These are phyloP conservation scores for Raddia guianensis DNA, from an alignment of 176 grass and related monocot species.

Conservation along the genomic window DNA sequence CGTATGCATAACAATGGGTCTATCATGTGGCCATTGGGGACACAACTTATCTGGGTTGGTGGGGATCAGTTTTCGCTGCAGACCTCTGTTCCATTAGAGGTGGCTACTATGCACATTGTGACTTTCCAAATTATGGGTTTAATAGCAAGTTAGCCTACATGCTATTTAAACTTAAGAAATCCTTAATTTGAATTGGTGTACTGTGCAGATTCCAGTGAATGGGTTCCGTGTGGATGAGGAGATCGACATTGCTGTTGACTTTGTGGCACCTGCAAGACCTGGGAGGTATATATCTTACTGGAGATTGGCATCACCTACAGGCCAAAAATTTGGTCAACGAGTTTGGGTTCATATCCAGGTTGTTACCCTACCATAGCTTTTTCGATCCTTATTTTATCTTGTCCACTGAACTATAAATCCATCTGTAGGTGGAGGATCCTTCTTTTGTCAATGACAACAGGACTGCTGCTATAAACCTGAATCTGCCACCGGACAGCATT, in stretches of 20 bases:
- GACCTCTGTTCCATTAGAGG: constrained; percentile 66
- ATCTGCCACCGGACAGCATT: constrained; percentile 59
- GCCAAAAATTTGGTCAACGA: constrained; percentile 89
- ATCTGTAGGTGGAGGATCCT: constrained; percentile 56
- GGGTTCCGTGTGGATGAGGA: constrained; percentile 66
- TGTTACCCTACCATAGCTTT: constrained; percentile 32
- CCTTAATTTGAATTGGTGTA: background rate
- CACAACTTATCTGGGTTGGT: constrained; percentile 83
- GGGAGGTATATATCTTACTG: constrained; percentile 90
- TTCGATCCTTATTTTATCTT: constrained; percentile 5
- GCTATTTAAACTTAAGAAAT: background rate
- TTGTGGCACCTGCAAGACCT: constrained; percentile 71
- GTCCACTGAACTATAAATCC: constrained; percentile 12
- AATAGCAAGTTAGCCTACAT: constrained; percentile 8
- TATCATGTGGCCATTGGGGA: constrained; percentile 71
- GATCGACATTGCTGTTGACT: constrained; percentile 85
- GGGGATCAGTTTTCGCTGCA: constrained; percentile 69
- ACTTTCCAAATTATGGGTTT: background rate
- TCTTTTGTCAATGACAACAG: constrained; percentile 42
- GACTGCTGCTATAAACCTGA: constrained; percentile 54
- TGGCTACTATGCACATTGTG: constrained; percentile 30
- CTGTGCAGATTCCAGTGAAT: constrained; percentile 68
- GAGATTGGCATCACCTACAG: constrained; percentile 84
- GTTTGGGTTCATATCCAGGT: constrained; percentile 99
- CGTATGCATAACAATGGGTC: constrained; percentile 87